Base-by-base conservation (phyloP, 1,284 basidiomycete species). In the Naganishia sp. region DNA sequence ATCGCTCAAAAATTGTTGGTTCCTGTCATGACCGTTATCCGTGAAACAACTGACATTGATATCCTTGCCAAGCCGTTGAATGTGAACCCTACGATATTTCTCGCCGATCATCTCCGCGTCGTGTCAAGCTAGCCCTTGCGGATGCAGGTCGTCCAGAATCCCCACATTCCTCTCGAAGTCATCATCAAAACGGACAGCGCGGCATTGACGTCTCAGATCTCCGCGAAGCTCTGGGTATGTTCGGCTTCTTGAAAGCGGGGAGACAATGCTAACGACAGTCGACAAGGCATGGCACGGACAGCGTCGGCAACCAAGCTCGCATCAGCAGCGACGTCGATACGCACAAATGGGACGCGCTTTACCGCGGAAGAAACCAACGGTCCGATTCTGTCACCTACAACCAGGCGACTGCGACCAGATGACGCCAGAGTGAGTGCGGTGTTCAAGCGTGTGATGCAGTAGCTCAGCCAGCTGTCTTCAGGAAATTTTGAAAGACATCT, bases 191-290 rank as follows among this genome's bases (percentile, higher is more conserved):
- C 13, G 45, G 55, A 5, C 84, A 85, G 9, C 84, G 87, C 69
- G 87, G 87, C 2, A 86, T 94, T 10, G 92, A 92, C 32, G 91
- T 94, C 15, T 87, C 85, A 0, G 91, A 94, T 74, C 83, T 94
- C 51, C 84, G 91, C 62, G 90, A 93, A 71, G 92, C 92, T 9
- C 80, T 94, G 2, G 90, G 75, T 72, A 56, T 67, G 73, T 69
- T 13, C 15, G 45, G 25, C 39, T n/a, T 23, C 21, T 45, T n/a
- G n/a, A 31, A 39, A n/a, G 15, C 41, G 58, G 60, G 23, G 41
- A 52, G 28, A 47, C 6, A n/a, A 39, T 1, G 54, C 21, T 50
- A 23, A 66, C 17, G n/a, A 15, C n/a, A 18, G 10, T 21, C 9
- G 23, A 18, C 18, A 23, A 66, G 51, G 50, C 28, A 61, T 61